Percentiles rank a stretch among this genome's conserved stretches.
Conservation (phyloP, 2,329 filamentous ascomycete genomes). For the Alternaria alternata region DNA sequence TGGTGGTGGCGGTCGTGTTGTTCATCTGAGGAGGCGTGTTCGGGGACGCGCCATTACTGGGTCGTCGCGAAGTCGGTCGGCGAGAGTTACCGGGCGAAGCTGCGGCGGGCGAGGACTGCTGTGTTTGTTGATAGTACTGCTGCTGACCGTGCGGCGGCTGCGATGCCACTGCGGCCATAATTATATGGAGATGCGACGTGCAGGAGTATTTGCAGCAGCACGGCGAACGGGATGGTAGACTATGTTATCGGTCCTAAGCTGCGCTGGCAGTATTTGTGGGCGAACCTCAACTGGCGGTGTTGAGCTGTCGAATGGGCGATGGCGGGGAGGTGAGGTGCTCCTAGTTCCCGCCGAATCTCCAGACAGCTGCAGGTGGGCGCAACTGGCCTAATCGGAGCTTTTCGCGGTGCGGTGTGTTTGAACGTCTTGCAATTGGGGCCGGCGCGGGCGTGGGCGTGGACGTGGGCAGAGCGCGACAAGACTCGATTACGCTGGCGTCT, state of each 20-base stretch:
- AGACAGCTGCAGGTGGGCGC: conserved; percentile 17
- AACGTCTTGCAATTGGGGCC: conserved; percentile 1
- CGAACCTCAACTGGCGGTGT: conserved; percentile 20
- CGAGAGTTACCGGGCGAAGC: conserved; percentile 49
- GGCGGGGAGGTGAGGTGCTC: conserved; percentile 19
- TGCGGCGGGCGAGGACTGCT: conserved; percentile 30
- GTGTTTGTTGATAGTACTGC: conserved; percentile 43
- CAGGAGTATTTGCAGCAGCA: background rate
- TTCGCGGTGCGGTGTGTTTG: conserved; percentile 15
- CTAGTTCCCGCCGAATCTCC: conserved; percentile 18
- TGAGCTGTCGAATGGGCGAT: conserved; percentile 28
- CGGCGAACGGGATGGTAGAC: conserved; percentile 8
- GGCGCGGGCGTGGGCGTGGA: background rate
- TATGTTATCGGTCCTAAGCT: conserved; percentile 13
- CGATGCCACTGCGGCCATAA: conserved; percentile 51
- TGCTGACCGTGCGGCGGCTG: conserved; percentile 45
- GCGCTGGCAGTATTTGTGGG: conserved; percentile 19
- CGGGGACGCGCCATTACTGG: conserved; percentile 53
- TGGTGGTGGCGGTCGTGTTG: conserved; percentile 64
- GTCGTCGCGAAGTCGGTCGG: conserved; percentile 42
- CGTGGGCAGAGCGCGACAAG: conserved; percentile 10
- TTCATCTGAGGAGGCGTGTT: conserved; percentile 53
- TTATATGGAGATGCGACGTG: conserved; percentile 16
- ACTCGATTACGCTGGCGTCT: conserved; percentile 6
- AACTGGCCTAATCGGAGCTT: conserved; percentile 5